These are phyloP conservation scores for Globisporangium nagaii DNA, from an alignment of 352 stramenopile species.

Conservation along the genomic window DNA sequence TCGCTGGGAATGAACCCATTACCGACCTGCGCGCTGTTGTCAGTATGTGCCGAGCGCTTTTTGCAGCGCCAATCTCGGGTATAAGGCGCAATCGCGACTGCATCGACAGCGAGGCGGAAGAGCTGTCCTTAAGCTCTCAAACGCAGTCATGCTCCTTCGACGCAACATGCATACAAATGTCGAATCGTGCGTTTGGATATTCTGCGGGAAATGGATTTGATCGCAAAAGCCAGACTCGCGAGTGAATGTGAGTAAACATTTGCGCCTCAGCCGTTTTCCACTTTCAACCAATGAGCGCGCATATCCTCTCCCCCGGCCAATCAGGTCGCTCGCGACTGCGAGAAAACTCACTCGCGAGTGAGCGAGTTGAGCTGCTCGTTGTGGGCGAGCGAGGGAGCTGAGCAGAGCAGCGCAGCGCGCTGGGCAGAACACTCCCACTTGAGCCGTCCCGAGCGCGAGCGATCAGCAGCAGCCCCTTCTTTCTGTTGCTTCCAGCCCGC, in stretches of 20 bases:
- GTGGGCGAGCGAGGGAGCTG: neutral
- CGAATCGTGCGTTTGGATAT: no score
- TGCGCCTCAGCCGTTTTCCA: neutral
- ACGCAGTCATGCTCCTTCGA: no score
- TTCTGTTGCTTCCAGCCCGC: neutral
- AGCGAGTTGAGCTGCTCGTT: neutral
- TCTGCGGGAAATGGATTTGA: no score
- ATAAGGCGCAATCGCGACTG: neutral
- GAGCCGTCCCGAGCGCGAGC: neutral
- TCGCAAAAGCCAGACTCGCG: neutral
- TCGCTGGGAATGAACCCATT: neutral
- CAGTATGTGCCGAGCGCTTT: no score
- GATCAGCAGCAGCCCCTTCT: neutral
- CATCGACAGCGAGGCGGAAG: neutral
- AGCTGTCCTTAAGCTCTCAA: no score
- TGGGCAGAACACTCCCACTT: constrained; percentile 2
- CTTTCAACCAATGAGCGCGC: neutral
- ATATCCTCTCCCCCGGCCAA: neutral
- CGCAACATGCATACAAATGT: no score
- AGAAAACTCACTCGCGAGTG: constrained; percentile 4
- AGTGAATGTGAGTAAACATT: constrained; percentile 1
- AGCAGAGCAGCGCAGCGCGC: neutral
- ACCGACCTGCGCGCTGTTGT: neutral
- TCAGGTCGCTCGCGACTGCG: neutral
- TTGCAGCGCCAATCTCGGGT: neutral